Percentiles rank a stretch among this genome's conserved stretches.
These are phyloP conservation scores for Kokia cookei DNA, from an alignment of 441 rosid species.

Conservation along the genomic window DNA sequence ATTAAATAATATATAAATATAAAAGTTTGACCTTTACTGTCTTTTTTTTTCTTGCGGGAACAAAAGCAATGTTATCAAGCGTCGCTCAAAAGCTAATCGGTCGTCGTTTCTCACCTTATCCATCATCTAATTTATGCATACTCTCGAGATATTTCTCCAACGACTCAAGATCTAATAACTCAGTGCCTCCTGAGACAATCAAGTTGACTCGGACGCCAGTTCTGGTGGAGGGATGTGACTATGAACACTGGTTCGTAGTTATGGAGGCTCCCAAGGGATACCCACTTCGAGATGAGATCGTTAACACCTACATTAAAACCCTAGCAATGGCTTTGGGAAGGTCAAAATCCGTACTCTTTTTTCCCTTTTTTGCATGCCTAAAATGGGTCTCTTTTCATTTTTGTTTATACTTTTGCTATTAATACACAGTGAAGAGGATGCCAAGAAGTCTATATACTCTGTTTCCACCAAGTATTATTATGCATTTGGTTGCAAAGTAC, in stretches of 20 bases:
- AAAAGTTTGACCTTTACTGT: too few relatives aligned
- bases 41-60: background rate
- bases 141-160: conserved; percentile 9
- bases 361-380: background rate
- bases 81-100: conserved; percentile 5
- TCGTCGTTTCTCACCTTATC: background rate
- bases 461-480: conserved; percentile 40
- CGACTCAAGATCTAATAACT: conserved; percentile 10
- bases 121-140: background rate
- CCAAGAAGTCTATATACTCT: conserved; percentile 39
- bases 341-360: conserved; percentile 6
- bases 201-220: conserved; percentile 22
- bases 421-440: conserved; percentile 34
- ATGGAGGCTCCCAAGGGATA: conserved; percentile 34
- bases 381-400: background rate
- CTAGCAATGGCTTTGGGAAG: conserved; percentile 30
- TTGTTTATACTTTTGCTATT: background rate
- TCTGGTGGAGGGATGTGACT: conserved; percentile 38
- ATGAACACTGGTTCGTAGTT: conserved; percentile 38
- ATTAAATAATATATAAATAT: too few relatives aligned
- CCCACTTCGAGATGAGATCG: conserved; percentile 34
- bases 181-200: conserved; percentile 8
- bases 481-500: conserved; percentile 37
- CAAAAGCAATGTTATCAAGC: background rate
- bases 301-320: conserved; percentile 24